Evolutionary conservation across 2,329 filamentous ascomycete species (phyloP).

Genomic region (Aureobasidium sp.): DNA sequence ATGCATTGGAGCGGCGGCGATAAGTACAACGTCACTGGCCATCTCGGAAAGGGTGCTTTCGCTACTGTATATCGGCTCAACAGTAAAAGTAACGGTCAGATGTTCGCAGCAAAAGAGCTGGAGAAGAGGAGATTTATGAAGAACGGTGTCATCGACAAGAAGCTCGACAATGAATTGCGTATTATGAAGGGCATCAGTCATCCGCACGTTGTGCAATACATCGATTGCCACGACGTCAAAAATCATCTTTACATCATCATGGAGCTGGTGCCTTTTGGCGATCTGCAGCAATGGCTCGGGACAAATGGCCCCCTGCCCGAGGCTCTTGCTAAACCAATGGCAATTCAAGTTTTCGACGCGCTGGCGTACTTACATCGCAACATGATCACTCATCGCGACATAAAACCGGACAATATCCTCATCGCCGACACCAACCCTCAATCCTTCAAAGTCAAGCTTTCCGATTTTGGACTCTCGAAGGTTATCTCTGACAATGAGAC

Average conservation of each 20-base stretch:
- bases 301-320: slow-evolving; percentile 58
- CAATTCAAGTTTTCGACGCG: slow-evolving; percentile 69
- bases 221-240: slow-evolving; percentile 78
- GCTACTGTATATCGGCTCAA: slow-evolving; percentile 88
- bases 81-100: slow-evolving; percentile 69
- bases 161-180: slow-evolving; percentile 92
- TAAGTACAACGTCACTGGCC: slow-evolving; percentile 73
- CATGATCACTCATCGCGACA: slow-evolving; percentile 94
- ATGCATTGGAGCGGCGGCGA: slow-evolving; percentile 75
- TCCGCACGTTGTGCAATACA: slow-evolving; percentile 82
- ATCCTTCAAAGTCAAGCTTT: slow-evolving; percentile 71
- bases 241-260: slow-evolving; percentile 90
- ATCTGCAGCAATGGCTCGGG: slow-evolving; percentile 66
- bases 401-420: slow-evolving; percentile 97
- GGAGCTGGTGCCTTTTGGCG: slow-evolving; percentile 79
- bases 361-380: slow-evolving; percentile 78
- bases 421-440: slow-evolving; percentile 60
- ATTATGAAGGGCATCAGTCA: slow-evolving; percentile 86
- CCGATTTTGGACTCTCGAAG: slow-evolving; percentile 94
- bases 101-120: slow-evolving; percentile 88
- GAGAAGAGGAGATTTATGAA: slow-evolving; percentile 92
- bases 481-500: slow-evolving; percentile 78
- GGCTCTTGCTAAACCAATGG: slow-evolving; percentile 59
- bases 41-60: slow-evolving; percentile 89
- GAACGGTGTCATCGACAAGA: slow-evolving; percentile 79